Base-by-base conservation (phyloP, 345 rosid genomes). In the Salix dunnii region DNA sequence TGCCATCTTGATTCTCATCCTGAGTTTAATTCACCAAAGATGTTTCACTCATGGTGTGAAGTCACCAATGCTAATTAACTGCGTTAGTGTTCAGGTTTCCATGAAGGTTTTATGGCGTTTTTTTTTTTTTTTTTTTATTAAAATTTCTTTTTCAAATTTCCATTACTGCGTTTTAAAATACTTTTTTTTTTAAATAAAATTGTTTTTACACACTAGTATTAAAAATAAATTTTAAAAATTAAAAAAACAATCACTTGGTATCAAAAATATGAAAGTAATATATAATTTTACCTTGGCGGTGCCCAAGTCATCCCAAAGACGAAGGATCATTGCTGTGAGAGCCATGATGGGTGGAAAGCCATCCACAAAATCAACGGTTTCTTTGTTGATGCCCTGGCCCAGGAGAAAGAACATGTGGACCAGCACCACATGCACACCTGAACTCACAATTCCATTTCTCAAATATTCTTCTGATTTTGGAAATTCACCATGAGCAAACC, bases 221-320 rank as follows among this genome's bases (percentile, higher is more conserved):
- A 33, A 5, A 33, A 33, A 33, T 4, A 33, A 31, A 2, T 4
- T 33, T 33, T 33, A 33, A 33, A 31, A 3, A n/a, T n/a, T n/a
- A n/a, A 31, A 31, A 4, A 4, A 33, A 33, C 35, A 33, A 33
- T 33, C 35, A 33, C 35, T 5, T 5, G 35, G 6, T 33, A 33
- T 33, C 35, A 33, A 33, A 33, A 33, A 33, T 33, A 33, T 33
- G 35, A 33, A 33, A 33, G 35, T 33, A 33, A 33, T 33, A 13
- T 3, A 14, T 46, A 13, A 16, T 12, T 3, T 46, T 13, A 46
- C 49, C 49, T 46, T 1, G 14, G 49, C 49, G 4, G 49, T 46
- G 49, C 89, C 89, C 35, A 88, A 78, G 69, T 88, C 89, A 78
- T 90, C 91, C 88, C 89, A 88, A 25, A 73, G 36, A 28, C 72